phyloP scores from a whole-genome alignment of 495 filamentous ascomycete genomes.

The Penicillium parvum region DNA sequence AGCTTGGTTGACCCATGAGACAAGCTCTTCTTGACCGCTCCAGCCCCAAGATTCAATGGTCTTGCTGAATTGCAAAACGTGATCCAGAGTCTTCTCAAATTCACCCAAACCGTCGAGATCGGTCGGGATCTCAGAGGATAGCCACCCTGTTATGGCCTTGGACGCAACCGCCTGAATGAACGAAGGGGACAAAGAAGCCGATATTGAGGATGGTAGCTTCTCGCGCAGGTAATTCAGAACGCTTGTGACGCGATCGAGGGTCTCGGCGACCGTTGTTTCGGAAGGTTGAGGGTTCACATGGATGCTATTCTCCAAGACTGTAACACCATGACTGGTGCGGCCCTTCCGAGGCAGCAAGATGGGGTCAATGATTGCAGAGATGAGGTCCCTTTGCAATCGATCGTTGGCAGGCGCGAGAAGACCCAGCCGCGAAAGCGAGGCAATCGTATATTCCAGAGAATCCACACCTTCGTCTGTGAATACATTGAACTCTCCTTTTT shows the following conservation, averaged over 20 bases:
- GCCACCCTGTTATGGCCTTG: constrained; percentile 65
- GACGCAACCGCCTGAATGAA: constrained; percentile 64
- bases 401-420: constrained; percentile 30
- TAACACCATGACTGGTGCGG: constrained; percentile 27
- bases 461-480: constrained; percentile 27
- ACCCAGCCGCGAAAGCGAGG: constrained; percentile 30
- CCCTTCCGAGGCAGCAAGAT: constrained; percentile 26
- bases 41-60: constrained; percentile 59
- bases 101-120: constrained; percentile 61
- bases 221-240: constrained; percentile 63
- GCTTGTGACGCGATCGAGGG: constrained; percentile 47
- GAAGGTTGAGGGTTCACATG: constrained; percentile 26
- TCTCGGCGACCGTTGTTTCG: constrained; percentile 25
- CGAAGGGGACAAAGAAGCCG: constrained; percentile 55
- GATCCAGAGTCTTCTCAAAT: constrained; percentile 62
- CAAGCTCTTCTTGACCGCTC: constrained; percentile 63
- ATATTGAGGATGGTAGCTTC: constrained; percentile 59
- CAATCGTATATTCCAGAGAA: constrained; percentile 33
- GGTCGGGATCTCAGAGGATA: constrained; percentile 70
- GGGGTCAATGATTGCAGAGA: constrained; percentile 29
- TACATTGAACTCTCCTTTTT: constrained; percentile 46
- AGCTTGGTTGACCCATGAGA: constrained; percentile 75
- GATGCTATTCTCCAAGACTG: constrained; percentile 29
- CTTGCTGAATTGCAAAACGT: constrained; percentile 58
- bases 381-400: constrained; percentile 33